A percentile compares a stretch with the other conserved stretches of the same genome.
phyloP scores from a whole-genome alignment of 2,329 filamentous ascomycete genomes.

The Aaosphaeria pasadenensis region DNA sequence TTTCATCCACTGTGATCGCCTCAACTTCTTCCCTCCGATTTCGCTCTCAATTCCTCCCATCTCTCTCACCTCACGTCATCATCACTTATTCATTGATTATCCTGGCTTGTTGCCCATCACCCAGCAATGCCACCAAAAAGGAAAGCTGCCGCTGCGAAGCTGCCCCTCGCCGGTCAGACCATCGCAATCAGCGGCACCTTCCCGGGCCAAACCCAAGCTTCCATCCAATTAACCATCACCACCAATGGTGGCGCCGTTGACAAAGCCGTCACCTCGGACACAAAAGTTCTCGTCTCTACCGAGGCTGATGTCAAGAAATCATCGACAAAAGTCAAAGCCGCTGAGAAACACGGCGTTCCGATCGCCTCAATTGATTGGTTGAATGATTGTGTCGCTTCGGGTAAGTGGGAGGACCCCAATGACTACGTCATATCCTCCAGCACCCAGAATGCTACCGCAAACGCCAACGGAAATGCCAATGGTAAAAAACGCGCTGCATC shows the following conservation, averaged over 20 bases:
- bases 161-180: conserved; percentile 45
- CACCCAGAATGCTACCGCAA: conserved; percentile 20
- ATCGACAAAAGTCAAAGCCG: conserved; percentile 53
- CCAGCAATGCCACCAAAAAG: conserved; percentile 10
- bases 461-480: conserved; percentile 26
- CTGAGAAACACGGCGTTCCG: conserved; percentile 46
- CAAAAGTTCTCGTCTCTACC: conserved; percentile 58
- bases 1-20: background rate
- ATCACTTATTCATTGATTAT: background rate
- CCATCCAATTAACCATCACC: conserved; percentile 47
- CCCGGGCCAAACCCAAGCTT: conserved; percentile 48
- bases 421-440: background rate
- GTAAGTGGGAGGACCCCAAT: conserved; percentile 32
- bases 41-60: background rate
- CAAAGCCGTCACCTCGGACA: conserved; percentile 48
- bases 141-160: conserved; percentile 17
- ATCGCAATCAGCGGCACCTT: conserved; percentile 63
- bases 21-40: background rate
- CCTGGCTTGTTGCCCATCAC: background rate
- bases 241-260: conserved; percentile 51
- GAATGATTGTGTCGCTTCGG: conserved; percentile 50
- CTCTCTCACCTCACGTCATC: background rate
- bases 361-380: conserved; percentile 63
- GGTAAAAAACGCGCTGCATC: conserved; percentile 33
- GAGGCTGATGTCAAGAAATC: conserved; percentile 51